Percentiles rank a stretch among this genome's conserved stretches.
phyloP scores from a whole-genome alignment of 495 filamentous ascomycete genomes.

The Coniosporium apollinis region DNA sequence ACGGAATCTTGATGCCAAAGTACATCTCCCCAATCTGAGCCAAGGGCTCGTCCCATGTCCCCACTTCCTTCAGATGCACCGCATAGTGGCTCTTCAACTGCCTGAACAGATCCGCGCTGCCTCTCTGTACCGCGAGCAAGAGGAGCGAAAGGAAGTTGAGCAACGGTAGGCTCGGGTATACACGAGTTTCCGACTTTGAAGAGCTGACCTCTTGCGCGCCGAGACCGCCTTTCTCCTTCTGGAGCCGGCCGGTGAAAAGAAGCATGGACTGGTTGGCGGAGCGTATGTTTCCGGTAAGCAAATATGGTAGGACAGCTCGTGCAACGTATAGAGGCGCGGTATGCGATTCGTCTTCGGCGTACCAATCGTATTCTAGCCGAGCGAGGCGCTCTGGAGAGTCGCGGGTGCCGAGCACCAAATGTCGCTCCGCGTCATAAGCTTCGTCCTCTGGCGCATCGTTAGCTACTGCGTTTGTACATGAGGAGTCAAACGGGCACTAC shows the following conservation, averaged over 20 bases:
- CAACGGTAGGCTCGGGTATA: constrained; percentile 76
- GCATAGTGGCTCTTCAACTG: constrained; percentile 71
- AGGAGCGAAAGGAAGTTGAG: constrained; percentile 84
- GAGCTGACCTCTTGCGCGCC: constrained; percentile 69
- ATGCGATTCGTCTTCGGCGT: constrained; percentile 69
- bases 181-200: constrained; percentile 50
- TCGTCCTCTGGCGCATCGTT: constrained; percentile 47
- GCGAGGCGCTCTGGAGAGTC: constrained; percentile 70
- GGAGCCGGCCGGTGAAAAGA: constrained; percentile 60
- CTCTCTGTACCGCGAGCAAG: constrained; percentile 67
- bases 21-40: constrained; percentile 90
- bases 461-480: constrained; percentile 11
- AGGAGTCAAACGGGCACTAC: constrained; percentile 20
- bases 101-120: constrained; percentile 62
- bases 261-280: constrained; percentile 69
- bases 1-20: constrained; percentile 81
- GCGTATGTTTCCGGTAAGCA: constrained; percentile 76
- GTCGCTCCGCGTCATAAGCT: constrained; percentile 79
- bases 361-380: constrained; percentile 84
- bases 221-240: constrained; percentile 48
- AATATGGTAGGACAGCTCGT: constrained; percentile 79
- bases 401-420: constrained; percentile 76
- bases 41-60: constrained; percentile 65
- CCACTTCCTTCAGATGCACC: constrained; percentile 53
- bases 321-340: constrained; percentile 81